phyloP scores from a whole-genome alignment of 2,329 filamentous ascomycete species.

The Aspergillus tamarii region DNA sequence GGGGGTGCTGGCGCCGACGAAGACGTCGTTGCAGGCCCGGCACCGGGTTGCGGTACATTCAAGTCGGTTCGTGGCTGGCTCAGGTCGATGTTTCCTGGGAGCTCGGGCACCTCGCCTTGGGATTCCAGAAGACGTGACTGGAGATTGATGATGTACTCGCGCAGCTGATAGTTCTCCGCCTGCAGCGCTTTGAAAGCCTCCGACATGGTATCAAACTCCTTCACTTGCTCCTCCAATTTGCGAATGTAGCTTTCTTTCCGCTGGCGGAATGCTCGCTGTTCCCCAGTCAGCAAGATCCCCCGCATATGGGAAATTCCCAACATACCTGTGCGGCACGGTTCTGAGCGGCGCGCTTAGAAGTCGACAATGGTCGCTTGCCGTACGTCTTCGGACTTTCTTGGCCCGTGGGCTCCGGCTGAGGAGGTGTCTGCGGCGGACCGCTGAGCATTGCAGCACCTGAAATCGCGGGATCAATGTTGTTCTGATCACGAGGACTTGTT shows the following conservation, averaged over 20 bases:
- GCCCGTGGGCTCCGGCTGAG: conserved; percentile 30
- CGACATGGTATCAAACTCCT: conserved; percentile 75
- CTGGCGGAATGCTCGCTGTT: conserved; percentile 90
- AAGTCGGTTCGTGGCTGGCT: conserved; percentile 53
- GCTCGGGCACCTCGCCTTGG: conserved; percentile 80
- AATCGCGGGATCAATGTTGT: conserved; percentile 63
- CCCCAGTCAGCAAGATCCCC: conserved; percentile 19
- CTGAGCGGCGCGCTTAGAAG: conserved; percentile 93
- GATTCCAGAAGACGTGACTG: conserved; percentile 84
- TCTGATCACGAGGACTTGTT: conserved; percentile 51
- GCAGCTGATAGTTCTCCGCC: conserved; percentile 83
- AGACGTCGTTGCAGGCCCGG: conserved; percentile 23
- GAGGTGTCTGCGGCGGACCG: conserved; percentile 36
- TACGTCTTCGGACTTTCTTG: conserved; percentile 69
- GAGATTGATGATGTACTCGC: conserved; percentile 89
- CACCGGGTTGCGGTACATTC: conserved; percentile 31
- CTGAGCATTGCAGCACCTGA: conserved; percentile 56
- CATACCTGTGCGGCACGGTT: conserved; percentile 95
- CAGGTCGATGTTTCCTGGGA: conserved; percentile 78
- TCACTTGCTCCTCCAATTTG: conserved; percentile 91
- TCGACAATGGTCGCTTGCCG: conserved; percentile 84
- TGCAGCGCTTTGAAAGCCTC: conserved; percentile 79
- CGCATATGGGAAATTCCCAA: not conserved
- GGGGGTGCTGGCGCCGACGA: conserved; percentile 26
- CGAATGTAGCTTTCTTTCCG: conserved; percentile 98